These are phyloP conservation scores for Phytophthora hibernalis DNA, from an alignment of 352 stramenopile species.

Conservation along the genomic window DNA sequence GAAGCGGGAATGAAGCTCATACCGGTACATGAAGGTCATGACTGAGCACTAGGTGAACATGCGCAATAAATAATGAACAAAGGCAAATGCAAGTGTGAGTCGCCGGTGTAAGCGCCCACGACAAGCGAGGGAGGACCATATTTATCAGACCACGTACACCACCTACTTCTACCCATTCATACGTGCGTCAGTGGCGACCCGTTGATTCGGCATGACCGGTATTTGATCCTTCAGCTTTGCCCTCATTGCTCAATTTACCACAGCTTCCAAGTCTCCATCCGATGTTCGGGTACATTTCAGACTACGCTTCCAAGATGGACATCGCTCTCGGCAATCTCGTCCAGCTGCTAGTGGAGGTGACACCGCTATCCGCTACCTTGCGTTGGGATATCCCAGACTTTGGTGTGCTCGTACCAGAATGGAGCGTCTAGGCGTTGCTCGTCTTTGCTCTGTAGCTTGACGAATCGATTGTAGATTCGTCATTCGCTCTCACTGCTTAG, in stretches of 20 bases:
- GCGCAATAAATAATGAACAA: too few relatives aligned
- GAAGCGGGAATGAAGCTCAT: slow-evolving; percentile 1
- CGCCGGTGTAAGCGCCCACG: background rate
- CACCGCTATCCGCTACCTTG: slow-evolving; percentile 10
- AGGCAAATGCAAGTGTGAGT: too few relatives aligned
- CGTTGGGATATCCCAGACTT: slow-evolving; percentile 19
- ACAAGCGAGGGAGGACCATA: background rate
- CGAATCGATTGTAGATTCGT: slow-evolving; percentile 4
- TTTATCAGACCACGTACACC: slow-evolving; percentile 1
- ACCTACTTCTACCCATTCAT: background rate
- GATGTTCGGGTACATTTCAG: slow-evolving; percentile 2
- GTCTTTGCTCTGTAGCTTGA: background rate
- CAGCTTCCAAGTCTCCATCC: background rate
- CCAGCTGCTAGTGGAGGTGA: background rate
- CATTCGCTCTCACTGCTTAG: background rate
- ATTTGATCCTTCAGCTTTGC: background rate
- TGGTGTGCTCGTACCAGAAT: slow-evolving; percentile 20
- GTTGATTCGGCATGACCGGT: background rate
- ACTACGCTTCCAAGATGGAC: slow-evolving; percentile 13
- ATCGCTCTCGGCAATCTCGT: slow-evolving; percentile 7
- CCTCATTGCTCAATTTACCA: background rate
- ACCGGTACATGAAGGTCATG: too few relatives aligned
- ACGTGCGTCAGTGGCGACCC: background rate
- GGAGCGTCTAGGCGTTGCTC: background rate
- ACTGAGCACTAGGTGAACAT: too few relatives aligned